phyloP scores from a whole-genome alignment of 345 rosid species.

The Salix dunnii region DNA sequence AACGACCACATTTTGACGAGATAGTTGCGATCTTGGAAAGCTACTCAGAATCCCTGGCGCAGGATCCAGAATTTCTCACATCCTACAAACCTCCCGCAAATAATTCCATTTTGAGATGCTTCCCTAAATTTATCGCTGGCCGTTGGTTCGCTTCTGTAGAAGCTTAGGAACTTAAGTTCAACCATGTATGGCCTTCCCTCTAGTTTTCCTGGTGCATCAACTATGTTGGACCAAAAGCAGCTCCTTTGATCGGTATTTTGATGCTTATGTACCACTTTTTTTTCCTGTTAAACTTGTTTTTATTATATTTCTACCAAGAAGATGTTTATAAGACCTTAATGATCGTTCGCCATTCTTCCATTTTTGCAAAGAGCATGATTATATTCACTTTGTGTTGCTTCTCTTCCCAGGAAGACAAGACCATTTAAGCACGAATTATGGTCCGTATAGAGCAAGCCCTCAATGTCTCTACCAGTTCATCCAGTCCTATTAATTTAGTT shows the following conservation, averaged over 20 bases:
- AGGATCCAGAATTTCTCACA: conserved; percentile 50
- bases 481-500: no score
- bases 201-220: not conserved
- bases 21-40: conserved; percentile 52
- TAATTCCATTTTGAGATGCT: conserved; percentile 30
- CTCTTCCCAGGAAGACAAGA: no score
- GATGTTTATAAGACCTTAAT: not conserved
- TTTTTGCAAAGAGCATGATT: no score
- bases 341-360: not conserved
- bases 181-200: not conserved
- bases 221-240: conserved; percentile 13
- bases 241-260: conserved; percentile 10
- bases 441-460: no score
- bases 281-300: not conserved
- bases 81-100: conserved; percentile 32
- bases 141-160: conserved; percentile 20
- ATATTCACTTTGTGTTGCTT: no score
- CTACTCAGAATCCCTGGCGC: conserved; percentile 46
- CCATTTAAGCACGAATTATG: no score
- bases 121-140: conserved; percentile 33
- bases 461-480: no score
- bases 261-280: conserved; percentile 1
- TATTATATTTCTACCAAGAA: not conserved
- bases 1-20: conserved; percentile 58
- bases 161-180: conserved; percentile 7